Evolutionary conservation across 768 basidiomycete species (phyloP).

Genomic region (Mycena pura): DNA sequence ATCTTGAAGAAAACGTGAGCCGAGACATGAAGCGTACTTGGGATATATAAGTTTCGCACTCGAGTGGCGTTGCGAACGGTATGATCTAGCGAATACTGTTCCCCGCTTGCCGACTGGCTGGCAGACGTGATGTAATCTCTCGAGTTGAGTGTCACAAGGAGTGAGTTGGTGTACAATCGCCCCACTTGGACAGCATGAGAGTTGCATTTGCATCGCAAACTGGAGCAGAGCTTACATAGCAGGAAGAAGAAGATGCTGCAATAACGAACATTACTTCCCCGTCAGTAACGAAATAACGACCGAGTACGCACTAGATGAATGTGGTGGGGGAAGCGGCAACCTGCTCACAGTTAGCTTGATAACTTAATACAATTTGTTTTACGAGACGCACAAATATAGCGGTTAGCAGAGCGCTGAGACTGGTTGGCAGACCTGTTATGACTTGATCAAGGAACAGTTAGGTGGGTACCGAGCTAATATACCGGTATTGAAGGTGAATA

Average conservation of each 20-base stretch:
- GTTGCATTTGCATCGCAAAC: background rate
- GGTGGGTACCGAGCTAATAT: background rate
- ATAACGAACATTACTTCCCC: too few relatives aligned
- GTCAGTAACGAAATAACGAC: background rate
- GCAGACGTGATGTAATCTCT: too few relatives aligned
- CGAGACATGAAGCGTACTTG: too few relatives aligned
- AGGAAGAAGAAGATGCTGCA: conserved; percentile 9
- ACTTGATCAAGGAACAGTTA: background rate
- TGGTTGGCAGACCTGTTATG: background rate
- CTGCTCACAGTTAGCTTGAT: background rate
- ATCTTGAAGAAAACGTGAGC: too few relatives aligned
- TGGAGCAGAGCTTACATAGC: background rate
- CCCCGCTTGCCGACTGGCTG: too few relatives aligned
- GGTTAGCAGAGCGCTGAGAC: background rate
- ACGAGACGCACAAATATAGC: background rate
- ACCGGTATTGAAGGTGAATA: background rate
- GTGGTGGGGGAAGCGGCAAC: background rate
- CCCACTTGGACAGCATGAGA: background rate
- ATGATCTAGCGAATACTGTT: too few relatives aligned
- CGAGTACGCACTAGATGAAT: background rate
- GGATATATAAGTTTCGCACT: too few relatives aligned
- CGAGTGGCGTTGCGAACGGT: too few relatives aligned
- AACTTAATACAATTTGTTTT: background rate
- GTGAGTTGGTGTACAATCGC: conserved; percentile 9
- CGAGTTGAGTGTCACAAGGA: conserved; percentile 10